phyloP scores from a whole-genome alignment of 1,284 basidiomycete genomes.

The Puccinia coronata region DNA sequence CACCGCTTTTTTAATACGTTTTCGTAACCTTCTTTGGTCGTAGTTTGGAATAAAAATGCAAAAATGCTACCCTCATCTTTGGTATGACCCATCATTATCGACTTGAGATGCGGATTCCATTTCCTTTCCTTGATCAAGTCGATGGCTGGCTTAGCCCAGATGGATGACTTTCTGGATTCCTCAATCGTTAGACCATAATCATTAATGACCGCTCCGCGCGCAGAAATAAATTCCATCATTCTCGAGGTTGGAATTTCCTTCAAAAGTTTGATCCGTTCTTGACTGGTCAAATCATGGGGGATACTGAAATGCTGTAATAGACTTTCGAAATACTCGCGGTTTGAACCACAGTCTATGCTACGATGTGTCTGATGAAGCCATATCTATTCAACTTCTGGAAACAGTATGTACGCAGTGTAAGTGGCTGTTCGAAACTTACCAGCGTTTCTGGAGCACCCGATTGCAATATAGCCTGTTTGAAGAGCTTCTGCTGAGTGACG shows the following conservation, averaged over 20 bases:
- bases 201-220: conserved; percentile 18
- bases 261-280: conserved; percentile 16
- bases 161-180: conserved; percentile 17
- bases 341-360: background rate
- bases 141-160: conserved; percentile 6
- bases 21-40: conserved; percentile 19
- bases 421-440: background rate
- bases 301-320: conserved; percentile 8
- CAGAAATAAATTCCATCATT: conserved; percentile 18
- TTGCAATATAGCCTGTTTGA: conserved; percentile 45
- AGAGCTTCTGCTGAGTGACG: conserved; percentile 36
- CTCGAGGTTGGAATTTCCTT: conserved; percentile 10
- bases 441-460: conserved; percentile 34
- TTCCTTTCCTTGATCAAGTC: conserved; percentile 41
- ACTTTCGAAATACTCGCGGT: conserved; percentile 21
- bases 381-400: background rate
- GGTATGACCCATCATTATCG: conserved; percentile 31
- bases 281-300: background rate
- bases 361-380: conserved; percentile 13
- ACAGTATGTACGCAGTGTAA: background rate
- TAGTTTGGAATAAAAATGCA: conserved; percentile 35
- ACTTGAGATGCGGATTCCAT: conserved; percentile 43
- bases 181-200: conserved; percentile 44
- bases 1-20: conserved; percentile 20
- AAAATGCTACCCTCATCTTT: conserved; percentile 48